Percentiles rank a stretch among this genome's conserved stretches.
phyloP scores from a whole-genome alignment of 768 basidiomycete genomes.

The Suillus tomentosus region DNA sequence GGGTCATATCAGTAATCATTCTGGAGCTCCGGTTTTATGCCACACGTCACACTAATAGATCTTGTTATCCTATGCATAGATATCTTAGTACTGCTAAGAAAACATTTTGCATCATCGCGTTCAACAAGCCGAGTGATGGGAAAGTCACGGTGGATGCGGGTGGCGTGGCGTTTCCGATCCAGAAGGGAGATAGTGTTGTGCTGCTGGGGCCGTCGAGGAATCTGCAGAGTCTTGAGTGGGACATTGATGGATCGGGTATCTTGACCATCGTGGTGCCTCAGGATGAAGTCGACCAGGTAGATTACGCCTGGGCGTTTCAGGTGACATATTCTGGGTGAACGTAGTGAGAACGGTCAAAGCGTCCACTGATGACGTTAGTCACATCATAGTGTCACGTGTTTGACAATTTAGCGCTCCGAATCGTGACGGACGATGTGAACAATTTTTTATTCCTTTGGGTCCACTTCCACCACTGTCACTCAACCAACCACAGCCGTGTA shows the following conservation, averaged over 20 bases:
- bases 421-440: too few species aligned
- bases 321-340: slow-evolving; percentile 31
- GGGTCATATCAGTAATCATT: too few species aligned
- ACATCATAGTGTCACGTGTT: too few species aligned
- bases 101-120: slow-evolving; percentile 53
- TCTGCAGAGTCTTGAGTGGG: slow-evolving; percentile 33
- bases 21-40: slow-evolving; percentile 21
- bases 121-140: slow-evolving; percentile 34
- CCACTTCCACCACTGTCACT: too few species aligned
- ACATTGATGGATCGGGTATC: slow-evolving; percentile 29
- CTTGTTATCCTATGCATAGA: slow-evolving; percentile 29
- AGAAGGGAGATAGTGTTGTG: slow-evolving; percentile 42
- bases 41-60: too few species aligned
- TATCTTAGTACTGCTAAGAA: slow-evolving; percentile 11
- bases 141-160: slow-evolving; percentile 30
- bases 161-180: slow-evolving; percentile 43
- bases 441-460: too few species aligned
- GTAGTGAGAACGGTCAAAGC: not conserved
- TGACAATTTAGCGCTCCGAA: too few species aligned
- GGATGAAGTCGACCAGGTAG: slow-evolving; percentile 24
- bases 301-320: slow-evolving; percentile 45
- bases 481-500: not conserved
- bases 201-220: slow-evolving; percentile 38
- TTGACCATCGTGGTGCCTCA: slow-evolving; percentile 34
- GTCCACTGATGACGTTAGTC: too few species aligned